phyloP scores from a whole-genome alignment of 2,329 filamentous ascomycete species.

The Cladosporium sp. region DNA sequence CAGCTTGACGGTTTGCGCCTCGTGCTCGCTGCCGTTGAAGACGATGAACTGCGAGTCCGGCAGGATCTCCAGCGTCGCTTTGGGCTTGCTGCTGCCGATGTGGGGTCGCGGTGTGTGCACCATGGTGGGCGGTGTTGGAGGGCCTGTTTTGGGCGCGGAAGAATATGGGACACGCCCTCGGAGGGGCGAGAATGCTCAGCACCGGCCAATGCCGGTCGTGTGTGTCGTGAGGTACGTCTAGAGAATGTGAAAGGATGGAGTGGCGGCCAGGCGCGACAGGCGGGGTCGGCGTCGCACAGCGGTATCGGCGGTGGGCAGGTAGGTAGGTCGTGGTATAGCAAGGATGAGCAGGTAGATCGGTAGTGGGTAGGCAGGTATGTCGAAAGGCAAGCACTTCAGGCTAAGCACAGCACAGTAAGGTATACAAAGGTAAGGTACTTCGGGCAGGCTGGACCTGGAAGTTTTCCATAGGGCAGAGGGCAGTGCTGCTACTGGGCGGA shows the following conservation, averaged over 20 bases:
- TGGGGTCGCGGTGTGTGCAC: constrained; percentile 23
- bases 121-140: constrained; percentile 21
- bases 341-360: not conserved
- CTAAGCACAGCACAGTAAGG: not conserved
- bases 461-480: too few relatives aligned
- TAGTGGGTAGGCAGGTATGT: not conserved
- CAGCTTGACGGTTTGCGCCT: constrained; percentile 40
- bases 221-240: not conserved
- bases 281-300: not conserved
- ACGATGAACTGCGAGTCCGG: constrained; percentile 45
- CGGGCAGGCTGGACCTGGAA: too few relatives aligned
- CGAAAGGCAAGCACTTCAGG: not conserved
- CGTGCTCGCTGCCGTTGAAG: constrained; percentile 43
- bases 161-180: not conserved
- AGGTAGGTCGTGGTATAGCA: not conserved
- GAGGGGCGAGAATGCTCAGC: not conserved
- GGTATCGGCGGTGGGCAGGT: not conserved
- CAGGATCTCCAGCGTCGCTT: constrained; percentile 36
- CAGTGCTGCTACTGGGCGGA: too few relatives aligned
- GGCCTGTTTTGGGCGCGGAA: not conserved
- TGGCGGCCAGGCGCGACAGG: not conserved
- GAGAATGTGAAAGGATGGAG: not conserved
- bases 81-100: constrained; percentile 11
- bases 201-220: constrained; percentile 4
- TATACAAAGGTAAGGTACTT: too few relatives aligned